phyloP scores from a whole-genome alignment of 2,329 filamentous ascomycete genomes.

The Cladophialophora bantiana region DNA sequence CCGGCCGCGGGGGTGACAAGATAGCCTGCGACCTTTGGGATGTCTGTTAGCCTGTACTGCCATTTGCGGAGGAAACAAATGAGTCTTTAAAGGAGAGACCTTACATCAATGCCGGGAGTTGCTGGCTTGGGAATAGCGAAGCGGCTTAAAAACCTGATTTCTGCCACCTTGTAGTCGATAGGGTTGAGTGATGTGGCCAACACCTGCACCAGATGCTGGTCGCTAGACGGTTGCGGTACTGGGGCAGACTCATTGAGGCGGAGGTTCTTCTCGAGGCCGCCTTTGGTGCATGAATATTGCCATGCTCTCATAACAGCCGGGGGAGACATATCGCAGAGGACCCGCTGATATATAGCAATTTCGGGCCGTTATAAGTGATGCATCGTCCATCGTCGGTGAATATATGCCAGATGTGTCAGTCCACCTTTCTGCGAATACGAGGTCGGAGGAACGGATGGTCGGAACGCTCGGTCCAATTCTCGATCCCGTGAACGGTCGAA shows the following conservation, averaged over 20 bases:
- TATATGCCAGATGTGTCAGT: not conserved
- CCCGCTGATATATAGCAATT: not conserved
- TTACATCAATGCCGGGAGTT: constrained; percentile 57
- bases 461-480: not conserved
- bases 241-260: constrained; percentile 53
- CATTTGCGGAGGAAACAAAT: not conserved
- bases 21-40: constrained; percentile 50
- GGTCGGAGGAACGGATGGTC: not conserved
- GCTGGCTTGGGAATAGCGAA: constrained; percentile 53
- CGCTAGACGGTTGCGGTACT: constrained; percentile 44
- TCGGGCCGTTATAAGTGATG: not conserved
- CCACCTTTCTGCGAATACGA: not conserved
- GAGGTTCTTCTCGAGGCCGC: constrained; percentile 62
- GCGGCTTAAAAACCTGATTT: constrained; percentile 54
- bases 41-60: not conserved
- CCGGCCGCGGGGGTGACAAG: constrained; percentile 48
- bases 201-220: constrained; percentile 62
- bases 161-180: constrained; percentile 69
- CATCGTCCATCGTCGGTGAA: not conserved
- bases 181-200: constrained; percentile 65
- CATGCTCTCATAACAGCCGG: constrained; percentile 63
- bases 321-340: constrained; percentile 8
- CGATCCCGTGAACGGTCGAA: not conserved
- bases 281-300: constrained; percentile 58
- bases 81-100: not conserved